These are phyloP conservation scores for Solanum bukasovii DNA, from an alignment of 257 asterid species.

Conservation along the genomic window DNA sequence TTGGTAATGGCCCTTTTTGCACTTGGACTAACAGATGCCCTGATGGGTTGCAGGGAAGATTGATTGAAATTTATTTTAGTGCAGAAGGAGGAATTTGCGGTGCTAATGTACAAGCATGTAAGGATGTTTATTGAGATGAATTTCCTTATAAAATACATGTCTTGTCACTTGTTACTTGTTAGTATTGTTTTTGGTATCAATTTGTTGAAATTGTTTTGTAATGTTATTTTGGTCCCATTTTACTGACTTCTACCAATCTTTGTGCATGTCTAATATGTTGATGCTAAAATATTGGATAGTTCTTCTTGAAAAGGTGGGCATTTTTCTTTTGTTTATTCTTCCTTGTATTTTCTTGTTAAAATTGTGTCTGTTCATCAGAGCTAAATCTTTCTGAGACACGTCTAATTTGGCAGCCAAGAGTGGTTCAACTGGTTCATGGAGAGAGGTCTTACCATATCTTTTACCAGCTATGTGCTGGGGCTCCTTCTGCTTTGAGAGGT, in stretches of 20 bases:
- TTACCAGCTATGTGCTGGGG: slow-evolving; percentile 94
- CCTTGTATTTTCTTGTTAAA: slow-evolving; percentile 7
- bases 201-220: neutral
- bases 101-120: slow-evolving; percentile 81
- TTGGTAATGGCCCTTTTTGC: neutral
- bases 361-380: slow-evolving; percentile 1
- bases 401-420: slow-evolving; percentile 67
- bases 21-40: neutral
- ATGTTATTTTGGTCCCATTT: neutral
- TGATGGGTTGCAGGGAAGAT: slow-evolving; percentile 63
- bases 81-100: slow-evolving; percentile 63
- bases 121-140: slow-evolving; percentile 17
- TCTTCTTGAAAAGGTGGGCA: slow-evolving; percentile 86
- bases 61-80: slow-evolving; percentile 64
- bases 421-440: slow-evolving; percentile 65
- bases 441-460: slow-evolving; percentile 89
- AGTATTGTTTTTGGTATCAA: neutral
- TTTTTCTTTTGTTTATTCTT: slow-evolving; percentile 2
- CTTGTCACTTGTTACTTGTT: neutral
- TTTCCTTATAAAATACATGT: neutral
- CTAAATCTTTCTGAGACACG: neutral
- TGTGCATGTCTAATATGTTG: slow-evolving; percentile 21
- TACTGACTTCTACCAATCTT: slow-evolving; percentile 4
- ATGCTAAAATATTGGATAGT: slow-evolving; percentile 35
- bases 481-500: slow-evolving; percentile 70